A percentile compares a stretch with the other conserved stretches of the same genome.
These are phyloP conservation scores for Hymenoscyphus occultus DNA, from an alignment of 2,329 filamentous ascomycete species.

Conservation along the genomic window DNA sequence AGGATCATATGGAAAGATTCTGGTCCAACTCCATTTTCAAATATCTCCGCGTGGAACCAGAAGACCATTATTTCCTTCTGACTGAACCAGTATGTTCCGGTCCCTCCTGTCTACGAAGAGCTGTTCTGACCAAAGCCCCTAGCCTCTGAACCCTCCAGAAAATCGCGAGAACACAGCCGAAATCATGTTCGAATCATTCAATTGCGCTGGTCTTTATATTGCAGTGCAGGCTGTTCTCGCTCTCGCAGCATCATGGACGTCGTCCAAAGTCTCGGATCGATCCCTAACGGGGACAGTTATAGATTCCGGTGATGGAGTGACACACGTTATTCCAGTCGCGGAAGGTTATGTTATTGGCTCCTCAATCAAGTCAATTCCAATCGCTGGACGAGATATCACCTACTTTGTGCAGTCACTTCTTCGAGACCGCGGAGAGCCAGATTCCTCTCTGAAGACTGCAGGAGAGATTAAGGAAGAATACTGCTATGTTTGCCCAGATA, in stretches of 20 bases:
- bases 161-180: slow-evolving; percentile 99
- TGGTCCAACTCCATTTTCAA: slow-evolving; percentile 99
- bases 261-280: slow-evolving; percentile 93
- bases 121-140: slow-evolving; percentile 7
- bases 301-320: slow-evolving; percentile 97
- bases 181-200: slow-evolving; percentile 99
- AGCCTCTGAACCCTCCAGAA: slow-evolving; percentile 96
- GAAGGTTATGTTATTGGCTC: slow-evolving; percentile 99
- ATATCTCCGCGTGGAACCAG: slow-evolving; percentile 94
- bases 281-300: slow-evolving; percentile 97
- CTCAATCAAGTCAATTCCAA: slow-evolving; percentile 98
- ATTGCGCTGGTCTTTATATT: slow-evolving; percentile 98
- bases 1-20: slow-evolving; percentile 99
- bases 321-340: slow-evolving; percentile 96
- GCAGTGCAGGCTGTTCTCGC: slow-evolving; percentile 96
- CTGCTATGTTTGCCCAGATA: slow-evolving; percentile 97
- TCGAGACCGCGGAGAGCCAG: slow-evolving; percentile 91
- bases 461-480: slow-evolving; percentile 99
- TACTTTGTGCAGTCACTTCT: slow-evolving; percentile 97
- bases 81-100: slow-evolving; percentile 77
- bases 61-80: slow-evolving; percentile 97
- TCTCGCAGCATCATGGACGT: slow-evolving; percentile 96
- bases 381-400: slow-evolving; percentile 96
- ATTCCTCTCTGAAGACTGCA: slow-evolving; percentile 94
- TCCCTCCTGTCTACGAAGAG: background rate